These are phyloP conservation scores for Ceratobasidium papillatum DNA, from an alignment of 1,284 basidiomycete genomes.

Conservation along the genomic window DNA sequence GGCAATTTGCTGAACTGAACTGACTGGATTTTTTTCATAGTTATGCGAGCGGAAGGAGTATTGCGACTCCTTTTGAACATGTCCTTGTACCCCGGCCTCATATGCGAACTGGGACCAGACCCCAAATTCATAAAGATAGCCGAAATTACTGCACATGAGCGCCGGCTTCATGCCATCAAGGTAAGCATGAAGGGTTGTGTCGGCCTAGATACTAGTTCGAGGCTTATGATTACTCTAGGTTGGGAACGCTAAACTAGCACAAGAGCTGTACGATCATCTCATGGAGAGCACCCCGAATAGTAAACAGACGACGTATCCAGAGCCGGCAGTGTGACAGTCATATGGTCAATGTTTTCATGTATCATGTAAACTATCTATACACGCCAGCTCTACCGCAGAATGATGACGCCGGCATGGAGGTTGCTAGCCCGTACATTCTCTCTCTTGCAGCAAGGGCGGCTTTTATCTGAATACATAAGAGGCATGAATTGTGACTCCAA, in stretches of 20 bases:
- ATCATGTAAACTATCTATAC: too few species aligned
- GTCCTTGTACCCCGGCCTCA: slow-evolving; percentile 87
- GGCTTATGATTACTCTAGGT: background rate
- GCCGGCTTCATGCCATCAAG: slow-evolving; percentile 42
- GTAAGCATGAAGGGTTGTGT: slow-evolving; percentile 11
- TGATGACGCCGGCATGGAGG: too few species aligned
- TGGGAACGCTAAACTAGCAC: slow-evolving; percentile 24
- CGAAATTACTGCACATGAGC: slow-evolving; percentile 40
- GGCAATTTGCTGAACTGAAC: background rate
- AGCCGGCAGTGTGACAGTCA: background rate
- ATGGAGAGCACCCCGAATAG: slow-evolving; percentile 19
- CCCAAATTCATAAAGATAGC: slow-evolving; percentile 52
- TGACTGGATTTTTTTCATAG: slow-evolving; percentile 55
- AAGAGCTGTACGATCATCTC: slow-evolving; percentile 30
- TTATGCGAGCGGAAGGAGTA: slow-evolving; percentile 96
- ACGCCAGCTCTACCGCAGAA: too few species aligned
- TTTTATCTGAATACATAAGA: too few species aligned
- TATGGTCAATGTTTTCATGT: background rate
- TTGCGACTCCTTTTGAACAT: slow-evolving; percentile 86
- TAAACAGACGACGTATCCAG: background rate
- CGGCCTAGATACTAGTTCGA: background rate
- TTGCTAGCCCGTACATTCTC: too few species aligned
- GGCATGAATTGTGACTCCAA: too few species aligned
- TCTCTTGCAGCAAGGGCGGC: too few species aligned
- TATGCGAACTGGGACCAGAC: slow-evolving; percentile 78